Evolutionary conservation across 2,329 filamentous ascomycete species (phyloP).

Genomic region (Zymoseptoria tritici): DNA sequence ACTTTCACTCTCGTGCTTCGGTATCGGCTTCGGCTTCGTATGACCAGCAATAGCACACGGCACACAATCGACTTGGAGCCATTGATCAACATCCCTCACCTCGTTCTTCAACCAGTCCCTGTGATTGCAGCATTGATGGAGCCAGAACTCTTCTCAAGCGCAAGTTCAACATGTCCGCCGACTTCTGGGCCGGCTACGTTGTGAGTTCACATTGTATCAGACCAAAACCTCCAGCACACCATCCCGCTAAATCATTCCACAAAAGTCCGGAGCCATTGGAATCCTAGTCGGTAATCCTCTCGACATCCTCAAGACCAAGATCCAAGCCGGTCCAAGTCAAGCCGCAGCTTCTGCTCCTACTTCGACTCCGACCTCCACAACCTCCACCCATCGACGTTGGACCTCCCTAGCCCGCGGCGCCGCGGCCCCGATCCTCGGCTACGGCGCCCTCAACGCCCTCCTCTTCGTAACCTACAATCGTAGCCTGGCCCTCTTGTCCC

Average conservation of each 20-base stretch:
- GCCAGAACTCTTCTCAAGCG: neutral
- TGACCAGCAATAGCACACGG: neutral
- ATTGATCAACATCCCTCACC: neutral
- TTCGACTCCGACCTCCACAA: conserved; percentile 4
- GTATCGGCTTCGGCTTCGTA: neutral
- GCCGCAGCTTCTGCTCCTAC: conserved; percentile 1
- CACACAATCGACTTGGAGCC: neutral
- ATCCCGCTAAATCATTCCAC: neutral
- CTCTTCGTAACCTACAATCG: conserved; percentile 89
- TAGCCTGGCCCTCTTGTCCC: conserved; percentile 56
- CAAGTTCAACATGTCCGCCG: conserved; percentile 60
- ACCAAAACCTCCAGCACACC: neutral
- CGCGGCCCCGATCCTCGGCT: conserved; percentile 78
- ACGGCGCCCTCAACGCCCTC: conserved; percentile 83
- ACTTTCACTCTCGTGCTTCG: neutral
- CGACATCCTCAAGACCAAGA: conserved; percentile 60
- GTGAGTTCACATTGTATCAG: neutral
- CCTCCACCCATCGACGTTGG: conserved; percentile 11
- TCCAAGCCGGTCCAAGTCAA: conserved; percentile 56
- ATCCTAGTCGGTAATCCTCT: conserved; percentile 87
- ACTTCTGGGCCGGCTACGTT: conserved; percentile 90
- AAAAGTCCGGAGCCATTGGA: conserved; percentile 64
- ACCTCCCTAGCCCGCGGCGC: conserved; percentile 49
- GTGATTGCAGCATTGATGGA: neutral
- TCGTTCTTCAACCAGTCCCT: neutral